Percentiles rank a stretch among this genome's conserved stretches.
These are phyloP conservation scores for Sarocladium kiliense DNA, from an alignment of 2,329 filamentous ascomycete species.

Conservation along the genomic window DNA sequence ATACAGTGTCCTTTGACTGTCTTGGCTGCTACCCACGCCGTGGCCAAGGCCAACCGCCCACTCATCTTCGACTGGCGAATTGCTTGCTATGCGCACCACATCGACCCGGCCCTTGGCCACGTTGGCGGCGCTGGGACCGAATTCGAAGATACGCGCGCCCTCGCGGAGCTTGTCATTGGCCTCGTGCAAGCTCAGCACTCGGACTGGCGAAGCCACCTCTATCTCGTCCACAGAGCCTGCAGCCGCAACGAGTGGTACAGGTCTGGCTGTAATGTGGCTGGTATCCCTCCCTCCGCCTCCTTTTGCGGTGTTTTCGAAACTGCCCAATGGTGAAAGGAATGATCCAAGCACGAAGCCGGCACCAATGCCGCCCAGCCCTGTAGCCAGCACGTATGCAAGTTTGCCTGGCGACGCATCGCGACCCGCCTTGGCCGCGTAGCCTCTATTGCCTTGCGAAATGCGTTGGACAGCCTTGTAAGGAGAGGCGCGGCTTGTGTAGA, in stretches of 20 bases:
- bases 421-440: background rate
- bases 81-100: constrained; percentile 28
- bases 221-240: constrained; percentile 17
- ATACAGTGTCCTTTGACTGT: constrained; percentile 19
- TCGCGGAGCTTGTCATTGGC: constrained; percentile 26
- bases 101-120: constrained; percentile 25
- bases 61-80: constrained; percentile 29
- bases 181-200: constrained; percentile 18
- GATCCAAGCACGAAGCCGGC: constrained; percentile 5
- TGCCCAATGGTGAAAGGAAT: too few species aligned
- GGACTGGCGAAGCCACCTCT: constrained; percentile 21
- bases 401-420: background rate
- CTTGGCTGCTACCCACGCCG: constrained; percentile 20
- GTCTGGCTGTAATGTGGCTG: background rate
- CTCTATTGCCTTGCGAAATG: too few species aligned
- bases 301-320: too few species aligned
- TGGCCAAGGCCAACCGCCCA: constrained; percentile 26
- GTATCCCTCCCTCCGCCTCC: too few species aligned
- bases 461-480: too few species aligned
- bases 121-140: constrained; percentile 18
- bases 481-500: too few species aligned
- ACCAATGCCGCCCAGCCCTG: background rate
- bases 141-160: constrained; percentile 23
- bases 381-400: background rate
- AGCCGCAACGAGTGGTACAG: constrained; percentile 11